These are phyloP conservation scores for Epichloe glyceriae DNA, from an alignment of 2,329 filamentous ascomycete species.

Conservation along the genomic window DNA sequence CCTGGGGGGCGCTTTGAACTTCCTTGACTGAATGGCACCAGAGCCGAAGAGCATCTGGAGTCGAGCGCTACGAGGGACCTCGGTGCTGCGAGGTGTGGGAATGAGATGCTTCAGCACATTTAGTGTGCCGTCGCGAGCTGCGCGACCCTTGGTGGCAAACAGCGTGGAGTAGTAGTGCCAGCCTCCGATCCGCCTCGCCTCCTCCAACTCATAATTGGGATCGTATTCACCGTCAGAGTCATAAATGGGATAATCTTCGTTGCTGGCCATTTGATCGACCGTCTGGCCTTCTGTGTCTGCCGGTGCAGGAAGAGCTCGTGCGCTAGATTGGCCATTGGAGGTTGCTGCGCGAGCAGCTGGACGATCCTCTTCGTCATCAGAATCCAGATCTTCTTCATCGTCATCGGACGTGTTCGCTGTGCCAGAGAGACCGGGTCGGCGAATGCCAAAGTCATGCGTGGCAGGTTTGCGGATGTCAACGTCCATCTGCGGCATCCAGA, in stretches of 20 bases:
- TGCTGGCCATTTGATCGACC: conserved; percentile 40
- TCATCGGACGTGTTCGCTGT: conserved; percentile 62
- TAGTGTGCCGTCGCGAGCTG: conserved; percentile 28
- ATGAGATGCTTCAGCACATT: conserved; percentile 35
- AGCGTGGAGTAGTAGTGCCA: conserved; percentile 59
- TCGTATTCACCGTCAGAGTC: conserved; percentile 74
- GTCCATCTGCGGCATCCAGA: conserved; percentile 98
- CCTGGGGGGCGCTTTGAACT: conserved; percentile 62
- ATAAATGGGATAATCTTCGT: conserved; percentile 74
- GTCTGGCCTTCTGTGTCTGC: conserved; percentile 76
- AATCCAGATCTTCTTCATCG: conserved; percentile 58
- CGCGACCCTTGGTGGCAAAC: conserved; percentile 30
- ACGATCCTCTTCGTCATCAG: conserved; percentile 45
- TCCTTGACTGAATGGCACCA: conserved; percentile 42
- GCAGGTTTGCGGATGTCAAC: conserved; percentile 91
- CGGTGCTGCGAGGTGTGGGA: conserved; percentile 41
- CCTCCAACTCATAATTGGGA: conserved; percentile 61
- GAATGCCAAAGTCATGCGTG: conserved; percentile 82
- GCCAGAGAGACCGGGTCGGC: conserved; percentile 60
- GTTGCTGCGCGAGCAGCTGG: conserved; percentile 4
- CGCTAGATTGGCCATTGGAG: conserved; percentile 24
- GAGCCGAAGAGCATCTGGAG: conserved; percentile 39
- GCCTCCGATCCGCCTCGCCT: conserved; percentile 63
- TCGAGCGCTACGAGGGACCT: conserved; percentile 45
- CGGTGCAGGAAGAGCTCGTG: conserved; percentile 28